These are phyloP conservation scores for Psidium friedrichsthalianum DNA, from an alignment of 345 rosid genomes.

Conservation along the genomic window DNA sequence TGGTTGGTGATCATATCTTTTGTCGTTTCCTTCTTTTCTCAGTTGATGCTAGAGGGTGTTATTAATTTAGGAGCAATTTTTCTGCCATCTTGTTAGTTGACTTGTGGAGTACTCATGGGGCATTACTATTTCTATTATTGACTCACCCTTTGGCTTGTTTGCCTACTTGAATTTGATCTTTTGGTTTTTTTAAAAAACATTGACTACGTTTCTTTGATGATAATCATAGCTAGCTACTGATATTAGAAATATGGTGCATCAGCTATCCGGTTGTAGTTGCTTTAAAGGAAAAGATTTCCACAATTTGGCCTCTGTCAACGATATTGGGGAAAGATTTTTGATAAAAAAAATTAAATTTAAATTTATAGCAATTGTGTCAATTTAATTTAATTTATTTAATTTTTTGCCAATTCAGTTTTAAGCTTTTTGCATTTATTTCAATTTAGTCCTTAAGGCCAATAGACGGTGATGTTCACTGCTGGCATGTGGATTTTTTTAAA, in stretches of 20 bases:
- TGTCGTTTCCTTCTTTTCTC: background rate
- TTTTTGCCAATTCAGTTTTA: too few relatives aligned
- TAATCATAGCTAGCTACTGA: background rate
- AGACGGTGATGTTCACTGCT: too few relatives aligned
- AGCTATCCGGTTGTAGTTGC: background rate
- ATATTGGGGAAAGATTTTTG: background rate
- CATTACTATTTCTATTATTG: background rate
- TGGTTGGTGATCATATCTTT: conserved; percentile 31
- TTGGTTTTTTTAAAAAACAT: background rate
- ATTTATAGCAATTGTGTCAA: too few relatives aligned
- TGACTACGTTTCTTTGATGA: background rate
- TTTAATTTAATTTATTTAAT: too few relatives aligned
- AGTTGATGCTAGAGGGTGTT: background rate
- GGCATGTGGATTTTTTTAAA: too few relatives aligned
- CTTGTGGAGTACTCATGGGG: background rate
- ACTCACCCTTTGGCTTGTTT: background rate
- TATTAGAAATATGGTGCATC: background rate
- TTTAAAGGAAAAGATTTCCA: background rate
- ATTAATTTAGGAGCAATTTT: background rate
- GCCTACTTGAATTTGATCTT: background rate
- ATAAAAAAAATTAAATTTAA: too few relatives aligned
- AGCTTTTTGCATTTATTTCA: too few relatives aligned
- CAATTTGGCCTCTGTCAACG: background rate
- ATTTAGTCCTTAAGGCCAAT: too few relatives aligned
- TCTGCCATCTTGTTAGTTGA: background rate